These are phyloP conservation scores for Helianthus tuberosus DNA, from an alignment of 129 eudicot genomes.

Conservation along the genomic window DNA sequence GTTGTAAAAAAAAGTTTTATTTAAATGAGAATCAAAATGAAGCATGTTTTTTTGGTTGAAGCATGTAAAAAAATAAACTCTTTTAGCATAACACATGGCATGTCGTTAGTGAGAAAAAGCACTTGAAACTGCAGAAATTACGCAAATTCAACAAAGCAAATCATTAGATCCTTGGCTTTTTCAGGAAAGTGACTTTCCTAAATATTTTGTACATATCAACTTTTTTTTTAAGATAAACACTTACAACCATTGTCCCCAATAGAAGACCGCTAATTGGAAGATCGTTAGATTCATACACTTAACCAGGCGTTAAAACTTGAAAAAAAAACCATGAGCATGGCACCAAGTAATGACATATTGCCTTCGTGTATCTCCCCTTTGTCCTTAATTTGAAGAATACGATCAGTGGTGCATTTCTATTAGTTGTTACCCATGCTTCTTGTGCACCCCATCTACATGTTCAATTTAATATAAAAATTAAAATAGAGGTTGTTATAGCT, in stretches of 20 bases:
- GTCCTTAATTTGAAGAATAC: no score
- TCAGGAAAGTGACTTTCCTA: constrained; percentile 67
- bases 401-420: no score
- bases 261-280: constrained; percentile 87
- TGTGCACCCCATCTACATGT: no score
- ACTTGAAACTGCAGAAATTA: constrained; percentile 77
- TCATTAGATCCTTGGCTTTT: constrained; percentile 81
- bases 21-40: no score
- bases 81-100: constrained; percentile 81
- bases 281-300: constrained; percentile 89
- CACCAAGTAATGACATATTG: constrained; percentile 68
- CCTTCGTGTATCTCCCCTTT: no score
- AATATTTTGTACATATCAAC: constrained; percentile 86
- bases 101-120: constrained; percentile 88
- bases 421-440: no score
- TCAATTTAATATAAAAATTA: no score
- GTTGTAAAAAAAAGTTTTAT: no score
- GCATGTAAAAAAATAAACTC: no score
- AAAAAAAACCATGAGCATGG: constrained; percentile 88
- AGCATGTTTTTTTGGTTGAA: no score
- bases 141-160: constrained; percentile 72
- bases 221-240: constrained; percentile 80
- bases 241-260: constrained; percentile 96
- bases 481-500: no score
- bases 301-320: constrained; percentile 73